A percentile compares a stretch with the other conserved stretches of the same genome.
These are phyloP conservation scores for Rosa lucieae DNA, from an alignment of 306 rosid genomes.

Conservation along the genomic window DNA sequence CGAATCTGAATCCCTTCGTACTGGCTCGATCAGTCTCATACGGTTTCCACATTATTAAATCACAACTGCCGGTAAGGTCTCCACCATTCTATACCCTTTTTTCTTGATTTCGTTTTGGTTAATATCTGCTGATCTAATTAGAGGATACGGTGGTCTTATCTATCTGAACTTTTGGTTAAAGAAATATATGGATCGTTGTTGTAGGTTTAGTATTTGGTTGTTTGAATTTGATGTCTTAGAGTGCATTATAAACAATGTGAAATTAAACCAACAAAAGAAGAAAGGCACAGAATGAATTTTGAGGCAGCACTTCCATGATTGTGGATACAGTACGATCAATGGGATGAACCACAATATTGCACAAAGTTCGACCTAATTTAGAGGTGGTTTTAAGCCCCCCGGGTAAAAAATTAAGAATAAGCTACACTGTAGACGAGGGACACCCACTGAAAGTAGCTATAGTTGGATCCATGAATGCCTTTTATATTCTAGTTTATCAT, in stretches of 20 bases:
- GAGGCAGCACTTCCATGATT: not conserved
- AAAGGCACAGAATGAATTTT: not conserved
- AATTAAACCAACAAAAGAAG: too few species aligned
- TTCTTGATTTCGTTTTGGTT: not conserved
- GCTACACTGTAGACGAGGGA: conserved; percentile 2
- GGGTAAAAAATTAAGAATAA: not conserved
- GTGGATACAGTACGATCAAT: not conserved
- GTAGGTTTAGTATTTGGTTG: too few species aligned
- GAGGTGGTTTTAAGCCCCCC: conserved; percentile 7
- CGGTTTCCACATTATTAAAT: not conserved
- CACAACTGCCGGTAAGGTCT: not conserved
- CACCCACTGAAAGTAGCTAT: not conserved
- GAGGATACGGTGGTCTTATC: not conserved
- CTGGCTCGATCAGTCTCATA: not conserved
- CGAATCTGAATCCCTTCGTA: not conserved
- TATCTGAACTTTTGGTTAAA: not conserved
- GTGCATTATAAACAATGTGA: too few species aligned
- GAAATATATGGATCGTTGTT: too few species aligned
- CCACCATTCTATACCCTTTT: not conserved
- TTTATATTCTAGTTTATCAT: not conserved
- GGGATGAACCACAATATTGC: not conserved
- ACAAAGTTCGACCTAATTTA: not conserved
- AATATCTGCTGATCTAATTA: not conserved
- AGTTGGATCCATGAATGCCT: not conserved
- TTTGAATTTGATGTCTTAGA: not conserved